Evolutionary conservation across 371 early-diverging fungal genomes (phyloP), one percentile per base, ranked within the genome.

Genomic region (Mucor racemosus): DNA sequence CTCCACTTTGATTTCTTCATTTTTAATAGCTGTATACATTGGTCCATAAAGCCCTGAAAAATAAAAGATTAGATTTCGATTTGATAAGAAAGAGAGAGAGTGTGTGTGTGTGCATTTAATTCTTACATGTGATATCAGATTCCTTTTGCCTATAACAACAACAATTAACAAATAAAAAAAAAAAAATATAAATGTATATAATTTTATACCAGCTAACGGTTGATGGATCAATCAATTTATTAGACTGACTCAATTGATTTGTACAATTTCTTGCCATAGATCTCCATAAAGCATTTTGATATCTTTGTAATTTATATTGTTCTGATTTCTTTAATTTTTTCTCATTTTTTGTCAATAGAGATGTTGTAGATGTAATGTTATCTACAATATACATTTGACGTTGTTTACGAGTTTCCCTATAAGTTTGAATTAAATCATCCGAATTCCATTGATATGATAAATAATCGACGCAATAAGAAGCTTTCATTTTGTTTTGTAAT

Each of bases 401-500:
- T 21, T 75, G 67, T 67, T 79, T 74, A n/a, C 66, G 65, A 17
- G 64, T 75, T 67, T 78, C 75, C 21, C 53, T 60, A 50, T 71
- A 67, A n/a, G 82, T 71, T 33, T 68, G 64, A 17, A 79, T 70
- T 36, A 77, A 68, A 66, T 81, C 82, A 21, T 64, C 72, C 13
- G 58, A 40, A 11, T 33, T 60, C 82, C 82, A 81, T 64, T 79
- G 74, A 66, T 81, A 70, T 55, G 82, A 73, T 35, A 81, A 66
- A 71, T 81, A 81, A 57, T 81, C 82, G 11, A 81, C 82, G 53
- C 77, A 79, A 10, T 75, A 68, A 48, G 71, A 62, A 10, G 82
- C 77, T 48, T 73, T 75, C 82, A 81, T 81, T 46, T 64, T 62
- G 9, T 39, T 21, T 14, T 60, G 26, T 61, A 35, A 63, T 36